These are phyloP conservation scores for Sporothrix humicola DNA, from an alignment of 2,329 filamentous ascomycete genomes.

Conservation along the genomic window DNA sequence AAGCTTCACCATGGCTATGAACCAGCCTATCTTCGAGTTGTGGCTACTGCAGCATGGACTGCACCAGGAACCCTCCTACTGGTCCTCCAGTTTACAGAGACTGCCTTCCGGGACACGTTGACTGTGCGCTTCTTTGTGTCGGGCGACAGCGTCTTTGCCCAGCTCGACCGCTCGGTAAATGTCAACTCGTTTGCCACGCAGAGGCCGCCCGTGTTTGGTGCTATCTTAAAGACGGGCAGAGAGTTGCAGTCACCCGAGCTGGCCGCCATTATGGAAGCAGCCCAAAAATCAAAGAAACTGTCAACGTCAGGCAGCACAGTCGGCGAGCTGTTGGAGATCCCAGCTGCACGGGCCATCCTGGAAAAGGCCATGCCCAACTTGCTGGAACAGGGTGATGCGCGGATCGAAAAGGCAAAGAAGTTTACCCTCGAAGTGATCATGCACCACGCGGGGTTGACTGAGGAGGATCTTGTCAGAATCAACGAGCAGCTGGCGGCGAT, in stretches of 20 bases:
- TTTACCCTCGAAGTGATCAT: neutral
- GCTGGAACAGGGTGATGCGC: neutral
- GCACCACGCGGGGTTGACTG: neutral
- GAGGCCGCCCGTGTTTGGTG: neutral
- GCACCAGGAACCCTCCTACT: neutral
- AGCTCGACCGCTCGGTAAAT: neutral
- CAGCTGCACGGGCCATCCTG: neutral
- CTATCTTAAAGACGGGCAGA: neutral
- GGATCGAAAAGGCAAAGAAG: neutral
- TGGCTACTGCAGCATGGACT: neutral
- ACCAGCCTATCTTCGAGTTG: neutral
- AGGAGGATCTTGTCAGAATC: neutral
- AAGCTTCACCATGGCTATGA: neutral
- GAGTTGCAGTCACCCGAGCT: neutral
- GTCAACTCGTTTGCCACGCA: conserved; percentile 3
- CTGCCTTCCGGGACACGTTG: neutral
- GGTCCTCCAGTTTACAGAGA: neutral
- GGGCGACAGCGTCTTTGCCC: neutral
- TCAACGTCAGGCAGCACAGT: neutral
- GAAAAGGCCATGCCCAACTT: neutral
- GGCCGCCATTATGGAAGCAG: neutral
- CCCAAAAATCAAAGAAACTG: neutral
- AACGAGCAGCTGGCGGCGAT: neutral
- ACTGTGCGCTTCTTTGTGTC: neutral
- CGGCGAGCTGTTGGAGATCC: neutral